Base-by-base conservation (phyloP, 306 rosid species). In the Hippophae tibetana region DNA sequence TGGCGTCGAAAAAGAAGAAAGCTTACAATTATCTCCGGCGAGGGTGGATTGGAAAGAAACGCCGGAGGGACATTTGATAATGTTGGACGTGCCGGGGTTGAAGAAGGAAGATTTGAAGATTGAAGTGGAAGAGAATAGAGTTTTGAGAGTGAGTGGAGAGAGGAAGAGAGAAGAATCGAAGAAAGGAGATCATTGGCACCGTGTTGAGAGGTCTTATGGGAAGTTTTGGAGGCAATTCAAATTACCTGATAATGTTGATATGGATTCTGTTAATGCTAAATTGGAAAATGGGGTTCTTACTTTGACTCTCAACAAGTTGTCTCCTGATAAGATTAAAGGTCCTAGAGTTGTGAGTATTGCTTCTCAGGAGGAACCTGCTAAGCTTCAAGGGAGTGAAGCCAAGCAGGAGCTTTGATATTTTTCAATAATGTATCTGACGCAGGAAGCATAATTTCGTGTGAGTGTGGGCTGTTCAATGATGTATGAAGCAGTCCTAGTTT, bases 11-110 rank as follows among this genome's bases (percentile, higher is more conserved):
- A 83, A 65, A 44, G 70, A 52, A 0, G 87, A 83, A 14, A 56
- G 62, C 54, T 11, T 31, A 41, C 49, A 47, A 66, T 42, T 83
- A 5, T 75, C 82, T 31, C 78, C 65, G 3, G 81, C 74, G 1
- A 81, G 77, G 62, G 90, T 74, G 8, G 90, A 83, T 71, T 86
- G 89, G 95, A 86, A 81, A 62, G 95, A 86, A 74, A 81, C 85
- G 2, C 69, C 82, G 4, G 85, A 86, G 47, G 74, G 80, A 1
- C 95, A 83, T 42, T 70, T 69, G 6, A 86, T 86, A n/a, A 78
- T 54, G 72, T 6, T 86, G 58, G 95, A 86, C 3, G 89, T 83
- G 63, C 89, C 89, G 0, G 89, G 89, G 47, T 0, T 84, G 48
- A 76, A 18, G 41, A 83, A 62, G 54, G 89, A 86, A 8, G 85